Percentiles rank a stretch among this genome's conserved stretches.
These are phyloP conservation scores for Phyllosticta citribraziliensis DNA, from an alignment of 2,329 filamentous ascomycete genomes.

Conservation along the genomic window DNA sequence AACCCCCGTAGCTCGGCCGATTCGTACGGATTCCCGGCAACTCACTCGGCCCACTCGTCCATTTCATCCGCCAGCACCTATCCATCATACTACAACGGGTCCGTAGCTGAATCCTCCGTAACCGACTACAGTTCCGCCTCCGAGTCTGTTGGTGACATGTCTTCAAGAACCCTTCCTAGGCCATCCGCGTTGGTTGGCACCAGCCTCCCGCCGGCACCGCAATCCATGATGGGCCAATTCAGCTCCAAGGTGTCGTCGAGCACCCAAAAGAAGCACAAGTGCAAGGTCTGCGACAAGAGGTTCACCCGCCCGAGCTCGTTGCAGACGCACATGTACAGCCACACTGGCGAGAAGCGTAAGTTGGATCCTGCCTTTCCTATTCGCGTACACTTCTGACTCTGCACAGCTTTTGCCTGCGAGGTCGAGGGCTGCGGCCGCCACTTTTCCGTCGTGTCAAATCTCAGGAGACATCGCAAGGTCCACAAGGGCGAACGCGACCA, in stretches of 20 bases:
- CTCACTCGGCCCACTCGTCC: conserved; percentile 78
- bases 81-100: conserved; percentile 74
- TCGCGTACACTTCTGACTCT: conserved; percentile 13
- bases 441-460: conserved; percentile 94
- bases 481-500: conserved; percentile 64
- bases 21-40: conserved; percentile 82
- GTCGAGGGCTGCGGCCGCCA: conserved; percentile 90
- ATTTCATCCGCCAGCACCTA: conserved; percentile 77
- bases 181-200: conserved; percentile 54
- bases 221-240: conserved; percentile 98
- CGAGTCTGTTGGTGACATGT: conserved; percentile 69
- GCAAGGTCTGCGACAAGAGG: conserved; percentile 96
- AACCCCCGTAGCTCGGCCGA: conserved; percentile 63
- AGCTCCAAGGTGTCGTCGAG: conserved; percentile 93
- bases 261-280: conserved; percentile 99
- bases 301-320: conserved; percentile 91
- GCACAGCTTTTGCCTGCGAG: conserved; percentile 79
- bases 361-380: conserved; percentile 18
- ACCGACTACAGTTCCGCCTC: conserved; percentile 92
- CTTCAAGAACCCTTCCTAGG: conserved; percentile 73
- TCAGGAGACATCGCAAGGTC: conserved; percentile 89
- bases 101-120: conserved; percentile 67
- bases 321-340: conserved; percentile 97
- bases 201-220: conserved; percentile 68
- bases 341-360: conserved; percentile 97